Evolutionary conservation across 768 basidiomycete species (phyloP), one percentile per base, ranked within the genome.

Genomic region (Mycena rebaudengoi): DNA sequence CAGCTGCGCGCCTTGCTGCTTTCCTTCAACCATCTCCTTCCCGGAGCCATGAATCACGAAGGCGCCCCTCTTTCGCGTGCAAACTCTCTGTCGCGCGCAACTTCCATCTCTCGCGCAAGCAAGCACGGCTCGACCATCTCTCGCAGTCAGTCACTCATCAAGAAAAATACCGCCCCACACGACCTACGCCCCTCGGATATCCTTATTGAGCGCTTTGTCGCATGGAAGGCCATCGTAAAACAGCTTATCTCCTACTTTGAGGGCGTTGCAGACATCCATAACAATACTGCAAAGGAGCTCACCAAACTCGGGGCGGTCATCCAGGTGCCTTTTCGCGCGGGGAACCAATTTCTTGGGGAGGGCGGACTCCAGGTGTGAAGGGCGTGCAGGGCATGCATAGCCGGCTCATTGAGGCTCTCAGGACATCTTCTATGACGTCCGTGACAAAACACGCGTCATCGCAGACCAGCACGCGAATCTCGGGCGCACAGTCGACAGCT

Each of bases 381-480:
- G n/a, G n/a, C n/a, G n/a, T n/a, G n/a, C n/a, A n/a, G n/a, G n/a
- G n/a, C n/a, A 21, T 13, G n/a, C 30, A 40, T 35, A 21, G 51
- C 65, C 35, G 18, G 25, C 25, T 35, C 50, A 14, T 2, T 26
- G 35, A 10, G 41, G 41, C 8, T 14, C 20, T 1, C 63, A 95
- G 92, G 97, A 98, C 72, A 87, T 98, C 18, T 99, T 91, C 78
- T 99, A 95, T 78, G 85, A 82, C 61, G 89, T 99, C 64, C 89
- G 98, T 18, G 95, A 98, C 84, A 96, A 95, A 78, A 96, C 96
- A 0, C 91, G 96, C 49, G 78, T 85, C 58, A 94, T 98, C 66
- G 95, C 98, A 0, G 98, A 99, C 79, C 94, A 97, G 56, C 96
- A 99, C 72, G 95, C 96, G 12, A 97, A 96, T 72, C 87, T 99